These are phyloP conservation scores for Astrephomene gubernaculifera DNA, from an alignment of 139 green algal species.

Conservation along the genomic window DNA sequence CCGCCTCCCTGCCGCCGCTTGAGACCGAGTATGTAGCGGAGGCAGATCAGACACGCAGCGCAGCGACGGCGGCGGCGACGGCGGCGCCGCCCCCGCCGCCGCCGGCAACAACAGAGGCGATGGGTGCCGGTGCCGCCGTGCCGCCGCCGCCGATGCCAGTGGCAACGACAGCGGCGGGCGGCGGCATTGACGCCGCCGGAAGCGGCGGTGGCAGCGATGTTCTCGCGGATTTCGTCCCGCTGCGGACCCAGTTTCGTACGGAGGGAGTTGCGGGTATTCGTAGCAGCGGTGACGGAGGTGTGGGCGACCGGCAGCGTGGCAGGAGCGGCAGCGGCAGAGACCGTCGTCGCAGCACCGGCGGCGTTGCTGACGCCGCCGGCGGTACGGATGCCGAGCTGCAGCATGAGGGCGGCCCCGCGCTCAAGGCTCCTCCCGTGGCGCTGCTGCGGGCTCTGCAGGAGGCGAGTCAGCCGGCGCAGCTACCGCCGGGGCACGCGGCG, in stretches of 20 bases:
- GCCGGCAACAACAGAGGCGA: background rate
- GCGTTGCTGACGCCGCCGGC: background rate
- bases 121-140: background rate
- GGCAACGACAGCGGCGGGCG: background rate
- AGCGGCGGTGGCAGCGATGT: background rate
- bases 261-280: too few relatives aligned
- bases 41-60: too few relatives aligned
- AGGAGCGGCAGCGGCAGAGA: background rate
- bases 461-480: constrained; percentile 1
- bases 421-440: background rate
- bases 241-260: background rate
- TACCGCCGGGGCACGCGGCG: constrained; percentile 9
- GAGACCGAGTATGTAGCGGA: constrained; percentile 32
- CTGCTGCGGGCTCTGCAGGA: background rate
- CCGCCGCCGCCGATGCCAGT: background rate
- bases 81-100: background rate
- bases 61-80: background rate
- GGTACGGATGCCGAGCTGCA: background rate
- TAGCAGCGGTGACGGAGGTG: too few relatives aligned
- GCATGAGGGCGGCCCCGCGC: background rate
- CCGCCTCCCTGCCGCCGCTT: constrained; percentile 28
- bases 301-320: background rate
- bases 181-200: background rate
- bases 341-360: background rate
- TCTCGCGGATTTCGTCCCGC: background rate